These are phyloP conservation scores for Citrullus mucosospermus DNA, from an alignment of 306 rosid genomes.

Conservation along the genomic window DNA sequence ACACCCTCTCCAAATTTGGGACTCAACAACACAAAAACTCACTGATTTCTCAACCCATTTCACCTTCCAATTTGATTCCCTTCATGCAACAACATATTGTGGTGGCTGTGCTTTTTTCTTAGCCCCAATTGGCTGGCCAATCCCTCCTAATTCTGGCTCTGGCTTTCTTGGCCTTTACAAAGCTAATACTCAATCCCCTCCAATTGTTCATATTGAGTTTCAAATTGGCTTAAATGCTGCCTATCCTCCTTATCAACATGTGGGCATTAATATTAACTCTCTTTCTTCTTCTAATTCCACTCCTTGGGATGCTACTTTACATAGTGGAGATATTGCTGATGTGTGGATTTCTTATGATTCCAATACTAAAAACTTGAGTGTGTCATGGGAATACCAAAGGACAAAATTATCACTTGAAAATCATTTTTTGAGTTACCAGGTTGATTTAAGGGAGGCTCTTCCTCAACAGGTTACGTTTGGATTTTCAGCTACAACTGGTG, in stretches of 20 bases:
- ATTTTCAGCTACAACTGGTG: background rate
- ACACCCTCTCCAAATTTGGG: too few species aligned
- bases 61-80: background rate
- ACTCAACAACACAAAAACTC: background rate
- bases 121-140: background rate
- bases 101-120: background rate
- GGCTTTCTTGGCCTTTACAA: background rate
- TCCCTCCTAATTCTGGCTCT: background rate
- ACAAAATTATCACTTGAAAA: background rate
- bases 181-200: background rate
- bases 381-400: background rate
- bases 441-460: background rate
- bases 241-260: background rate
- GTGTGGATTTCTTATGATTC: background rate
- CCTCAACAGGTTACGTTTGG: background rate
- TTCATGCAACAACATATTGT: background rate
- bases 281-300: background rate
- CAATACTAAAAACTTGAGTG: background rate
- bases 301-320: conserved; percentile 5
- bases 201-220: background rate
- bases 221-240: background rate
- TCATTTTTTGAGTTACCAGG: background rate
- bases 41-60: background rate
- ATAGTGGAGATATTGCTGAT: background rate
- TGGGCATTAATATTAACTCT: background rate